Evolutionary conservation across 768 basidiomycete species (phyloP).

Genomic region (Terana coerulea): DNA sequence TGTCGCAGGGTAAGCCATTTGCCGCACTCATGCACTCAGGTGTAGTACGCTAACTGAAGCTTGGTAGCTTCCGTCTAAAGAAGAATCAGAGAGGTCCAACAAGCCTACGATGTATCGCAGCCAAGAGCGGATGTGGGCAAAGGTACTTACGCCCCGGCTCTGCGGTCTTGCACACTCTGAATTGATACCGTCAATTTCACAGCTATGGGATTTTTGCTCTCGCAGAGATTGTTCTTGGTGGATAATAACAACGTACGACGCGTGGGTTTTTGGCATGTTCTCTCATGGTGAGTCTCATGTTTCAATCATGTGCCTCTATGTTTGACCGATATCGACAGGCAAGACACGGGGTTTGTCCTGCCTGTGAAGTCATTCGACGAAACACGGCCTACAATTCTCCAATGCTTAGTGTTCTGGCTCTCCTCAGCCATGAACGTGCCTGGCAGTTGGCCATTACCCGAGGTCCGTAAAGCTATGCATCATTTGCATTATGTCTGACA

Average conservation of each 20-base stretch:
- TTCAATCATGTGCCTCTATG: background rate
- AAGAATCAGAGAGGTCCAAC: background rate
- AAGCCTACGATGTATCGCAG: slow-evolving; percentile 8
- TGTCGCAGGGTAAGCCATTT: slow-evolving; percentile 13
- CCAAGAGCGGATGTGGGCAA: slow-evolving; percentile 25
- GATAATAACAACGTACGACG: slow-evolving; percentile 39
- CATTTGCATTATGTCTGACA: slow-evolving; percentile 16
- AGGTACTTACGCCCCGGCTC: slow-evolving; percentile 14
- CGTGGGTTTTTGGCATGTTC: slow-evolving; percentile 43
- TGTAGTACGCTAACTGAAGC: background rate
- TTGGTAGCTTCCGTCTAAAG: background rate
- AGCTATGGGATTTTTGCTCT: slow-evolving; percentile 40
- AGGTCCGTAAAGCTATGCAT: slow-evolving; percentile 25
- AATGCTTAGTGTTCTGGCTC: slow-evolving; percentile 26
- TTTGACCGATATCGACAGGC: slow-evolving; percentile 12
- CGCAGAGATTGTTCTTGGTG: slow-evolving; percentile 34
- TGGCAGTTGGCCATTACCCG: slow-evolving; percentile 17
- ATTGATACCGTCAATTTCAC: background rate
- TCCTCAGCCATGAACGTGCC: slow-evolving; percentile 18
- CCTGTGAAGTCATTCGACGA: slow-evolving; percentile 11
- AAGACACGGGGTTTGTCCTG: slow-evolving; percentile 18
- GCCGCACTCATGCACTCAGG: background rate
- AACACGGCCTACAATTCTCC: slow-evolving; percentile 19
- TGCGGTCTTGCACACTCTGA: background rate
- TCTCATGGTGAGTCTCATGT: slow-evolving; percentile 28